phyloP scores from a whole-genome alignment of 306 rosid species.

The Crotalaria pallida region DNA sequence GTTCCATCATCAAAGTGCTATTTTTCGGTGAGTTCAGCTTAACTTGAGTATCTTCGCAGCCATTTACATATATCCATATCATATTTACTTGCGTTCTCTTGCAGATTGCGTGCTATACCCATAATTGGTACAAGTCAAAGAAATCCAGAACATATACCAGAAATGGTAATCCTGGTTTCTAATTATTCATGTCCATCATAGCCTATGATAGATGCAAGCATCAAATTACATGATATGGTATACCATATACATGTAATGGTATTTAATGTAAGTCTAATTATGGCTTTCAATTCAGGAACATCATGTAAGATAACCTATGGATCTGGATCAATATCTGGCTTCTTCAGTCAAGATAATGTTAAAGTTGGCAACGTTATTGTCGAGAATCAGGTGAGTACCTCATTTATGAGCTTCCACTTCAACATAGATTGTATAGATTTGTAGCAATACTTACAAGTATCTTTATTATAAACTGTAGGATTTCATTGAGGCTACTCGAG shows the following conservation, averaged over 20 bases:
- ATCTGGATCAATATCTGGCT: conserved; percentile 76
- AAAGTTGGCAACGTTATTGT: conserved; percentile 53
- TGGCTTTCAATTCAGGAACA: conserved; percentile 49
- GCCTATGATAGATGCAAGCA: conserved; percentile 5
- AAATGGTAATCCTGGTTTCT: conserved; percentile 41
- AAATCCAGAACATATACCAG: conserved; percentile 50
- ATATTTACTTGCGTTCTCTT: conserved; percentile 7
- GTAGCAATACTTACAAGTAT: not conserved
- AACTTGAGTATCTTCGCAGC: not conserved
- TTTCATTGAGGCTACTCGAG: conserved; percentile 76
- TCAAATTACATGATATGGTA: not conserved
- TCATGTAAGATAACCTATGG: conserved; percentile 72
- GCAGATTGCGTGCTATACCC: conserved; percentile 83
- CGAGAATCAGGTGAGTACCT: conserved; percentile 52
- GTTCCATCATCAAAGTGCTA: conserved; percentile 84
- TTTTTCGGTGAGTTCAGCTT: conserved; percentile 59
- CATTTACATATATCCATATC: not conserved
- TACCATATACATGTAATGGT: not conserved
- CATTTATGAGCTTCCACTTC: conserved; percentile 8
- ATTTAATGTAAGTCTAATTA: not conserved
- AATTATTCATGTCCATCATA: not conserved
- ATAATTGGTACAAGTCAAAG: conserved; percentile 63
- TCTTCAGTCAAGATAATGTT: conserved; percentile 75
- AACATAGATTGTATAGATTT: not conserved
- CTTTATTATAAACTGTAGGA: conserved; percentile 37